Conservation (phyloP, 208 protist genomes). For the Trypanosomatidae sp. region DNA sequence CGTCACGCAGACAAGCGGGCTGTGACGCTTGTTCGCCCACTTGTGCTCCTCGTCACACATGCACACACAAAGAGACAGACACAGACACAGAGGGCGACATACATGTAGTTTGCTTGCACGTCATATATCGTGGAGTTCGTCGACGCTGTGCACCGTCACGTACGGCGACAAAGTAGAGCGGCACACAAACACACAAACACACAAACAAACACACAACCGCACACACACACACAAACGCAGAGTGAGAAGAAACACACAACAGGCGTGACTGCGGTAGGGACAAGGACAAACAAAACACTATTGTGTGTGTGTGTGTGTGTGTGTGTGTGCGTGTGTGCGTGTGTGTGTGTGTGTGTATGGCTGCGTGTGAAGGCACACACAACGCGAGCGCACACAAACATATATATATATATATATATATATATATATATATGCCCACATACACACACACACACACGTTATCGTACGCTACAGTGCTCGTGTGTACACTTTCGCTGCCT, state of each 20-base stretch:
- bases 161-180: neutral
- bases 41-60: neutral
- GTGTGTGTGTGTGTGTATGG: constrained; percentile 1
- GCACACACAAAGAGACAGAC: neutral
- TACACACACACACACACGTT: no score
- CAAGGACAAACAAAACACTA: neutral
- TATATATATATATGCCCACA: neutral
- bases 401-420: constrained; percentile 3
- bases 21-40: no score
- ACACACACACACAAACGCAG: neutral
- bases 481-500: no score
- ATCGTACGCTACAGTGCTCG: no score
- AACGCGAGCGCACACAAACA: neutral
- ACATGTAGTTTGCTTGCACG: neutral
- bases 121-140: neutral
- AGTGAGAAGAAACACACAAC: neutral
- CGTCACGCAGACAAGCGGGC: no score
- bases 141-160: no score
- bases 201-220: neutral
- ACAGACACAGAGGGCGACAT: neutral
- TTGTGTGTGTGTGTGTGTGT: neutral
- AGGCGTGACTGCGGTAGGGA: neutral
- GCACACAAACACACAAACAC: neutral
- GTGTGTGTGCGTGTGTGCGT: neutral
- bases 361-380: neutral